phyloP scores from a whole-genome alignment of 495 filamentous ascomycete genomes.

The Neurospora sp. region DNA sequence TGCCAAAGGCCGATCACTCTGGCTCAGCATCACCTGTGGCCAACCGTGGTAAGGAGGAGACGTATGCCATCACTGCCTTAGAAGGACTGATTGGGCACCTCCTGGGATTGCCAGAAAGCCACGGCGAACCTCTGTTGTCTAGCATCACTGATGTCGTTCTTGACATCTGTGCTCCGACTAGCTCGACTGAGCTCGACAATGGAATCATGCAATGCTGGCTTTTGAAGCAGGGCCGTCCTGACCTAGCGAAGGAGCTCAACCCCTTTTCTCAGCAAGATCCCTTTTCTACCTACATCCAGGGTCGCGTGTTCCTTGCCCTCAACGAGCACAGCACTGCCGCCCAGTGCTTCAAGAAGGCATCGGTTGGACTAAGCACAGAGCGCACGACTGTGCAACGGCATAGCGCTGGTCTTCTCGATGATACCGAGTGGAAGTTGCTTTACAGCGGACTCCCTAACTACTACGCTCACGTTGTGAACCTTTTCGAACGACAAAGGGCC shows the following conservation, averaged over 20 bases:
- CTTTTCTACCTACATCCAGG: conserved; percentile 83
- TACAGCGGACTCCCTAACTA: conserved; percentile 71
- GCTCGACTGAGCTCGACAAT: conserved; percentile 40
- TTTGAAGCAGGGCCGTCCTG: conserved; percentile 56
- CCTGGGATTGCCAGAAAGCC: conserved; percentile 31
- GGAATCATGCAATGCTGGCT: conserved; percentile 58
- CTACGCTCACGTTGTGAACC: conserved; percentile 71
- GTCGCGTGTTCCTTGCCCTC: conserved; percentile 63
- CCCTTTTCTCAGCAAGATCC: conserved; percentile 52
- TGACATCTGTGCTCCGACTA: conserved; percentile 42
- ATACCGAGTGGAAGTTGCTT: conserved; percentile 62
- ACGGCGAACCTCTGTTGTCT: conserved; percentile 28
- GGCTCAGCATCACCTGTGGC: conserved; percentile 15
- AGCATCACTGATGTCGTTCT: conserved; percentile 43
- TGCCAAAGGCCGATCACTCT: conserved; percentile 26
- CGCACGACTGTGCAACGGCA: conserved; percentile 28
- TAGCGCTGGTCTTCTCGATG: conserved; percentile 54
- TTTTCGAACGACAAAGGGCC: conserved; percentile 68
- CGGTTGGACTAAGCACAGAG: conserved; percentile 57
- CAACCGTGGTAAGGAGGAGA: conserved; percentile 26
- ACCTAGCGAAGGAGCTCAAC: conserved; percentile 66
- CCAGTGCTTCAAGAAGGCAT: conserved; percentile 69
- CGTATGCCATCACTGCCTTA: conserved; percentile 36
- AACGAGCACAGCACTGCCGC: conserved; percentile 64
- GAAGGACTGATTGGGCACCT: conserved; percentile 43